phyloP scores from a whole-genome alignment of 768 basidiomycete species.

The Symmetrospora coprosmae region DNA sequence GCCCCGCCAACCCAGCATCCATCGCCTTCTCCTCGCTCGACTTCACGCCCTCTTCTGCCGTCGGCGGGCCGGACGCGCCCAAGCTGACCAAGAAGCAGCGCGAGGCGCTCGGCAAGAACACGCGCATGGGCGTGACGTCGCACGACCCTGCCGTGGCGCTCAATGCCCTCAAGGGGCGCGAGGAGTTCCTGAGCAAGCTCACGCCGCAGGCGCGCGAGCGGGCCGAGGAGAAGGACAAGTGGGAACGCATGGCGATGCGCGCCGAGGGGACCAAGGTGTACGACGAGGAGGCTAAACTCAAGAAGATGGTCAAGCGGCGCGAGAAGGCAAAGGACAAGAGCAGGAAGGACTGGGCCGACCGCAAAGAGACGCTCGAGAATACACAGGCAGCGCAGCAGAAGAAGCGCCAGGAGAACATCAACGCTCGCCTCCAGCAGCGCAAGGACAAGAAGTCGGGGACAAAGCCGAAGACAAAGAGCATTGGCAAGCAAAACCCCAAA shows the following conservation, averaged over 20 bases:
- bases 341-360: slow-evolving; percentile 72
- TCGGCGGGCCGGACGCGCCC: slow-evolving; percentile 24
- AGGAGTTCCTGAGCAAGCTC: slow-evolving; percentile 59
- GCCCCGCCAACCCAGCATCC: slow-evolving; percentile 32
- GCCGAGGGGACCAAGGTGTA: slow-evolving; percentile 81
- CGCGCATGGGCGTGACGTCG: slow-evolving; percentile 43
- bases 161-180: slow-evolving; percentile 58
- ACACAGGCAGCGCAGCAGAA: slow-evolving; percentile 75
- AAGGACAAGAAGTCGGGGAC: slow-evolving; percentile 49
- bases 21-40: slow-evolving; percentile 55
- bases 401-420: slow-evolving; percentile 81
- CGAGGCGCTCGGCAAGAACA: slow-evolving; percentile 40
- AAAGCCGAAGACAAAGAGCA: slow-evolving; percentile 40
- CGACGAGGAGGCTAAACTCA: slow-evolving; percentile 68
- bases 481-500: slow-evolving; percentile 12
- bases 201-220: slow-evolving; percentile 70
- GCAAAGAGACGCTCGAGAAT: slow-evolving; percentile 60
- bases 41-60: slow-evolving; percentile 39
- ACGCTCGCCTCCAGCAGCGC: slow-evolving; percentile 62
- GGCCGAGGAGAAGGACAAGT: slow-evolving; percentile 67
- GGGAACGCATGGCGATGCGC: slow-evolving; percentile 76
- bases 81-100: slow-evolving; percentile 38
- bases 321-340: slow-evolving; percentile 79
- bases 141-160: slow-evolving; percentile 63
- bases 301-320: slow-evolving; percentile 82